phyloP scores from a whole-genome alignment of 2,329 filamentous ascomycete genomes.

The Tolypocladium capitatum region DNA sequence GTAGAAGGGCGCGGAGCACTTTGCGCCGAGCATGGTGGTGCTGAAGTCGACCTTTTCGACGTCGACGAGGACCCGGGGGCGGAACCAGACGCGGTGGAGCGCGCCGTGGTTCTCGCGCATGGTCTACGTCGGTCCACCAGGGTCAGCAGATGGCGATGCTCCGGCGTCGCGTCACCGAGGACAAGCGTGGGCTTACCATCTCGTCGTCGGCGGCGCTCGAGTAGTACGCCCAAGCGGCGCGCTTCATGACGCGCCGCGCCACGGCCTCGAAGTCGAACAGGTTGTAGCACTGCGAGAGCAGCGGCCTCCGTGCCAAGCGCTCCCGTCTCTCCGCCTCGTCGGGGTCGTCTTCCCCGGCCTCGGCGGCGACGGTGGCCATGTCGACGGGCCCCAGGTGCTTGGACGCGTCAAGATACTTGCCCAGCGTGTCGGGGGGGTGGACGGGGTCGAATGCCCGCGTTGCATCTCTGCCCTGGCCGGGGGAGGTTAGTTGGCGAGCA shows the following conservation, averaged over 20 bases:
- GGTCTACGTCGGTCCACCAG: no score
- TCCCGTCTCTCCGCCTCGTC: conserved; percentile 54
- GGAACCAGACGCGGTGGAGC: conserved; percentile 96
- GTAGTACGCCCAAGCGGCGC: conserved; percentile 94
- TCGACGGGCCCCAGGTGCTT: conserved; percentile 87
- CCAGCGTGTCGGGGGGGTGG: conserved; percentile 73
- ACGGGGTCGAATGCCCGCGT: conserved; percentile 88
- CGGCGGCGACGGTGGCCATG: conserved; percentile 67
- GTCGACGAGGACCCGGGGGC: conserved; percentile 76
- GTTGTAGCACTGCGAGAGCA: conserved; percentile 81
- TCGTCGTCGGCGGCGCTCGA: conserved; percentile 62
- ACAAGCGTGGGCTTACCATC: conserved; percentile 27
- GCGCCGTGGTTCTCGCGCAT: conserved; percentile 90
- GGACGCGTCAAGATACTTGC: conserved; percentile 67
- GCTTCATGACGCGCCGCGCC: conserved; percentile 84
- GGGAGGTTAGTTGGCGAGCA: background rate
- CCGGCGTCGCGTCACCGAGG: no score
- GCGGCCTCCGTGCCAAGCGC: conserved; percentile 61
- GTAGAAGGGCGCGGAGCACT: conserved; percentile 80
- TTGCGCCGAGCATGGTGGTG: conserved; percentile 88
- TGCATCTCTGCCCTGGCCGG: conserved; percentile 64
- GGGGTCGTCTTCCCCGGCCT: conserved; percentile 52
- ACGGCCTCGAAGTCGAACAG: conserved; percentile 93
- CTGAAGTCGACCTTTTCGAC: conserved; percentile 77
- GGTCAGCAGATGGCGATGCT: no score